Conservation (phyloP, 306 rosid species). For the Casuarina cunninghamiana region DNA sequence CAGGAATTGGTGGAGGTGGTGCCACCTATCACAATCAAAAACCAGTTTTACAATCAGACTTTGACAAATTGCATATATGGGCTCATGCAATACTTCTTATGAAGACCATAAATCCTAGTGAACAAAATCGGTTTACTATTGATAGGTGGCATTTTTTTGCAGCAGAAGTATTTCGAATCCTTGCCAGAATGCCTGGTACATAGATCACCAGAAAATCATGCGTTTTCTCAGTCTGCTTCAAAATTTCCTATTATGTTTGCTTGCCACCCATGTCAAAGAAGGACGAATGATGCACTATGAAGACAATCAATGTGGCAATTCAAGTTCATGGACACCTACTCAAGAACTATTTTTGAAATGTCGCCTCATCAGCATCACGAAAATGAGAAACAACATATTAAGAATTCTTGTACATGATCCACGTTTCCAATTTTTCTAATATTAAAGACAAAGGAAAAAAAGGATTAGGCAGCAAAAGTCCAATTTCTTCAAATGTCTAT, state of each 20-base stretch:
- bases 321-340: background rate
- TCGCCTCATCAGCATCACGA: background rate
- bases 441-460: background rate
- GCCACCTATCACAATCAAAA: slow-evolving; percentile 48
- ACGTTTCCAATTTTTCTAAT: background rate
- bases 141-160: background rate
- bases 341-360: background rate
- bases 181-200: background rate
- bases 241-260: background rate
- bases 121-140: background rate
- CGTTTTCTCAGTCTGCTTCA: background rate
- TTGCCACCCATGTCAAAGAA: background rate
- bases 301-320: background rate
- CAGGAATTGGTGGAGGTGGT: slow-evolving; percentile 67
- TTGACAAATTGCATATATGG: slow-evolving; percentile 19
- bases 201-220: background rate
- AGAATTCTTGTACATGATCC: background rate
- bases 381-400: background rate
- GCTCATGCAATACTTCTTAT: slow-evolving; percentile 1
- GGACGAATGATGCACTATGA: background rate
- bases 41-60: slow-evolving; percentile 18
- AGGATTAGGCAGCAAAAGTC: background rate
- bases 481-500: background rate
- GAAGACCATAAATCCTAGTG: background rate
- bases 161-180: background rate